Evolutionary conservation across 169 alveolate species (phyloP), one percentile per base, ranked within the genome.

Genomic region (Fabrea salina): DNA sequence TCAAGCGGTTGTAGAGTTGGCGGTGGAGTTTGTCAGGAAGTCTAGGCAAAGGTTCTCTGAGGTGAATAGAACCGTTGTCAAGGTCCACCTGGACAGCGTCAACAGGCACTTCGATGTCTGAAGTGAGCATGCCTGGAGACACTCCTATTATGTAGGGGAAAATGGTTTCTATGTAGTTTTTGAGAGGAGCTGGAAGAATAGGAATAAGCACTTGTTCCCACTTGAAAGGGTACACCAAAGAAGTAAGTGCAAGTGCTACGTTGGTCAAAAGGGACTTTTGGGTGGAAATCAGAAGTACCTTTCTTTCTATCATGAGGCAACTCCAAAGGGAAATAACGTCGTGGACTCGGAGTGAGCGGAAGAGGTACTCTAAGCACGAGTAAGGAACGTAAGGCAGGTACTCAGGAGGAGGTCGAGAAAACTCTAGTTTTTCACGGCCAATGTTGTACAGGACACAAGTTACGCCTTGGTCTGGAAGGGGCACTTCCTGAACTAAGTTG

Each of bases 81-180:
- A 74, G 16, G 54, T 74, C 43, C 8, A 74, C 51, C 41, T 56
- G 16, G 25, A 74, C 71, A 4, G 81, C 71, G 33, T 74, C 81
- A 19, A 16, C 13, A 53, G 81, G 81, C 16, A 74, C 39, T 74
- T 74, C 79, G 22, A 70, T 37, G 16, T 70, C 79, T 27, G 22
- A 13, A n/a, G 35, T 32, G n/a, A 74, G 74, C 35, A 74, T 74
- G 11, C 54, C 13, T 27, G 81, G 81, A 30, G 68, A 37, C 1
- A 85, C 81, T 5, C 90, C 90, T n/a, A 85, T 85, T 33, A 85
- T 59, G 70, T 85, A 85, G n/a, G 90, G 90, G n/a, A 80, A 67
- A 32, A 84, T 84, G 11, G 87, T 67, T 75, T 76, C 90, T 58
- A 85, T 80, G 56, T 67, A 80, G 50, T 75, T 79, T 51, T 75